A percentile compares a stretch with the other conserved stretches of the same genome.
These are phyloP conservation scores for Grifola frondosa DNA, from an alignment of 1,284 basidiomycete genomes.

Conservation along the genomic window DNA sequence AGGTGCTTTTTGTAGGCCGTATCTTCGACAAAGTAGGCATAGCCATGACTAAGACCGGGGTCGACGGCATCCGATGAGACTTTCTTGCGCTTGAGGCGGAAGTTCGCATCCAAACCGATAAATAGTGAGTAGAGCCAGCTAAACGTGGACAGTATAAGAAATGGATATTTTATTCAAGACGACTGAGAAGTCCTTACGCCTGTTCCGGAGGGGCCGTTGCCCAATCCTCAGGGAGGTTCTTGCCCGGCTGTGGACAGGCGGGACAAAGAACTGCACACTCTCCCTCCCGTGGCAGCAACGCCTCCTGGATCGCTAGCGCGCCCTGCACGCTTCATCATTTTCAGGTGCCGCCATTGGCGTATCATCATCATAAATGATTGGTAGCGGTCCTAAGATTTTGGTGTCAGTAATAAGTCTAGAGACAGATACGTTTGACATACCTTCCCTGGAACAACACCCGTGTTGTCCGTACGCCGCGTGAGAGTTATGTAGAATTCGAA, in stretches of 20 bases:
- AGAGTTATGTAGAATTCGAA: constrained; percentile 28
- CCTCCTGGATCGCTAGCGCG: constrained; percentile 19
- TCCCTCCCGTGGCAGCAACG: constrained; percentile 17
- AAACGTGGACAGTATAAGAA: background rate
- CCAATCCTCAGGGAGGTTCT: constrained; percentile 34
- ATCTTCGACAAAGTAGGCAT: constrained; percentile 27
- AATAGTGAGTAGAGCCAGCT: constrained; percentile 23
- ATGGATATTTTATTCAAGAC: background rate
- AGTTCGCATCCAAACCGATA: constrained; percentile 28
- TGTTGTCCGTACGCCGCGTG: constrained; percentile 16
- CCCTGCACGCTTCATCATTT: constrained; percentile 25
- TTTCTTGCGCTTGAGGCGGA: constrained; percentile 25
- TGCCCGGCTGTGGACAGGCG: constrained; percentile 34
- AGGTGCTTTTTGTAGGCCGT: constrained; percentile 20
- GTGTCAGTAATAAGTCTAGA: too few relatives aligned
- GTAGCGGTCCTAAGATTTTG: constrained; percentile 10
- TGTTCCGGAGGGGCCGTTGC: constrained; percentile 14
- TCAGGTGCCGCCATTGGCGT: constrained; percentile 20
- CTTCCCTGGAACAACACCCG: background rate
- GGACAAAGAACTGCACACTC: constrained; percentile 34
- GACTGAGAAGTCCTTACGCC: constrained; percentile 17
- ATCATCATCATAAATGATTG: constrained; percentile 5
- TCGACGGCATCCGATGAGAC: constrained; percentile 18
- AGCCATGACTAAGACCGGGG: constrained; percentile 22
- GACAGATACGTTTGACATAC: too few relatives aligned